A percentile compares a stretch with the other conserved stretches of the same genome.
Conservation (phyloP, 106 monocot species). For the Cymbidium sinense region DNA sequence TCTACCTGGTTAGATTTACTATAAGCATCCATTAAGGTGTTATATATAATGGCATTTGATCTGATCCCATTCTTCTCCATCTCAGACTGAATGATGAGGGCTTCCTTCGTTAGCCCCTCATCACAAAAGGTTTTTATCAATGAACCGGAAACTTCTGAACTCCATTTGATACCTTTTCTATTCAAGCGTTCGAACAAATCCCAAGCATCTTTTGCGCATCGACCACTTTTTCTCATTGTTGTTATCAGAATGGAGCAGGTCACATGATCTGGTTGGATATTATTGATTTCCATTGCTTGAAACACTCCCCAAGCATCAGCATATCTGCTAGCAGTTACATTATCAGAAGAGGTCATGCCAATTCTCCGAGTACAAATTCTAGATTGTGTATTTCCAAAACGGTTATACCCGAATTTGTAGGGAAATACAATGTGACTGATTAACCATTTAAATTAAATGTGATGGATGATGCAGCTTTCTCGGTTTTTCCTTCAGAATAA, state of each 20-base stretch:
- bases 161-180: constrained; percentile 74
- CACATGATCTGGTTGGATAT: constrained; percentile 75
- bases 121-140: constrained; percentile 84
- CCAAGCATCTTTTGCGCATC: constrained; percentile 81
- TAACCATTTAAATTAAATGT: not conserved
- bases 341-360: not conserved
- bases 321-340: constrained; percentile 43
- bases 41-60: constrained; percentile 75
- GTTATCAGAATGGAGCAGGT: constrained; percentile 82
- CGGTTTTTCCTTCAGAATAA: no score
- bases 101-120: constrained; percentile 83
- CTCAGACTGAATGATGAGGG: constrained; percentile 77
- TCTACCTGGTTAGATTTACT: constrained; percentile 75
- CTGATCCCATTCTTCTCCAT: constrained; percentile 95
- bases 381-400: not conserved
- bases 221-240: constrained; percentile 59
- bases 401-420: not conserved
- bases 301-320: constrained; percentile 82
- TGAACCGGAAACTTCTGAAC: constrained; percentile 57
- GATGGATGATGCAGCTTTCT: no score
- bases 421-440: not conserved
- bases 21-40: constrained; percentile 89
- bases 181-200: constrained; percentile 79
- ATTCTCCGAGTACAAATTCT: not conserved
- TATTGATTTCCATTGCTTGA: constrained; percentile 69